Evolutionary conservation across 1,284 basidiomycete species (phyloP), one percentile per base, ranked within the genome.

Genomic region (Neolentinus lepideus): DNA sequence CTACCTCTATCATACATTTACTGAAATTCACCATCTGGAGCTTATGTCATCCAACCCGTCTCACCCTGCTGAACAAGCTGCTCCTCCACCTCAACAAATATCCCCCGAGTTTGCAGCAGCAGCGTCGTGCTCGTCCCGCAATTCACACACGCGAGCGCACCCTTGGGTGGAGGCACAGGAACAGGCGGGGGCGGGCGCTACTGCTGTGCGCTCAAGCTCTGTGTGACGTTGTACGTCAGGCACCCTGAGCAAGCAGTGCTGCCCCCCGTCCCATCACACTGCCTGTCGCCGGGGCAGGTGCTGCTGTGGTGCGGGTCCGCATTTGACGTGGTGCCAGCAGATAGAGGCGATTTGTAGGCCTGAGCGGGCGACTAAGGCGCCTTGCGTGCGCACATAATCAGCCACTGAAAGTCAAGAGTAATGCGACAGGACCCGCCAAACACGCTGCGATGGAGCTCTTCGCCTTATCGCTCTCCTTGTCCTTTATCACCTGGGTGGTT

Each of bases 61-160:
- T n/a, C n/a, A n/a, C n/a, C n/a, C n/a, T n/a, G n/a, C n/a, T n/a
- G n/a, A n/a, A n/a, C n/a, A n/a, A n/a, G n/a, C n/a, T n/a, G n/a
- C n/a, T n/a, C n/a, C n/a, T n/a, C n/a, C n/a, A n/a, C n/a, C n/a
- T n/a, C n/a, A n/a, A n/a, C n/a, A n/a, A n/a, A n/a, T n/a, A n/a
- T n/a, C n/a, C n/a, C n/a, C n/a, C n/a, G n/a, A n/a, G n/a, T n/a
- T n/a, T n/a, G n/a, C n/a, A n/a, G n/a, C 3, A 98, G 75, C 12
- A 94, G 94, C 1, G 94, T 98, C 46, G 94, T 96, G 69, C 90
- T 93, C 45, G 94, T 96, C 19, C 90, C 90, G 70, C 94, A 97
- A 69, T 94, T 94, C 45, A 89, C 84, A 71, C 94, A 97, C 66
- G 86, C 86, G 65, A 95, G 72, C 16, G 88, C 92, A 56, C 91